phyloP scores from a whole-genome alignment of 257 asterid genomes.

The Haberlea rhodopensis region DNA sequence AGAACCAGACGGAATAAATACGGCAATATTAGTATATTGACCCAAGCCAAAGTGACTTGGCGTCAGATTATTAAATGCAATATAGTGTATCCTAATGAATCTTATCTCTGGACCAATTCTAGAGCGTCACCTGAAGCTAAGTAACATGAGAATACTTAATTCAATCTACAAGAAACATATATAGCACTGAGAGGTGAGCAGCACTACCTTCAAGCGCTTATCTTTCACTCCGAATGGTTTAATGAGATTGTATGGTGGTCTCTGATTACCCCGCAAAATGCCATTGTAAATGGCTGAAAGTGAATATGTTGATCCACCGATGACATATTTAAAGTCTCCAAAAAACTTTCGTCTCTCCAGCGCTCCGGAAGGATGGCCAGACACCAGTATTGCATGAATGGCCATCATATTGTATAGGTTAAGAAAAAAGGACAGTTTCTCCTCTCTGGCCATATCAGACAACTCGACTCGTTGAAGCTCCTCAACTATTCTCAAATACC shows the following conservation, averaged over 20 bases:
- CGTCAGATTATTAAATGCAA: neutral
- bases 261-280: constrained; percentile 82
- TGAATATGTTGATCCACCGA: constrained; percentile 81
- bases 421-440: constrained; percentile 77
- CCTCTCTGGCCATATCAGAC: constrained; percentile 68
- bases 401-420: constrained; percentile 81
- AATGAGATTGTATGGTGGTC: constrained; percentile 79
- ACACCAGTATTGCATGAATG: constrained; percentile 64
- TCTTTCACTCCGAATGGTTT: constrained; percentile 73
- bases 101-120: neutral
- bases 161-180: constrained; percentile 1
- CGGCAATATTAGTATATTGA: neutral
- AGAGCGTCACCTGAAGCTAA: neutral
- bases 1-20: neutral
- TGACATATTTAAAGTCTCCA: constrained; percentile 88
- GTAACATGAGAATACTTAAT: neutral
- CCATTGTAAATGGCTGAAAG: constrained; percentile 84
- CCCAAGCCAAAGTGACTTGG: neutral
- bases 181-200: constrained; percentile 8
- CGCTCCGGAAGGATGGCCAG: constrained; percentile 75
- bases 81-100: neutral
- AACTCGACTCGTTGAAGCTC: constrained; percentile 88
- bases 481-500: constrained; percentile 80
- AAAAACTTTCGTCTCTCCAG: constrained; percentile 68
- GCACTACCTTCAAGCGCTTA: constrained; percentile 55